Evolutionary conservation across 768 basidiomycete species (phyloP).

Genomic region (Pleurotus cornucopiae): DNA sequence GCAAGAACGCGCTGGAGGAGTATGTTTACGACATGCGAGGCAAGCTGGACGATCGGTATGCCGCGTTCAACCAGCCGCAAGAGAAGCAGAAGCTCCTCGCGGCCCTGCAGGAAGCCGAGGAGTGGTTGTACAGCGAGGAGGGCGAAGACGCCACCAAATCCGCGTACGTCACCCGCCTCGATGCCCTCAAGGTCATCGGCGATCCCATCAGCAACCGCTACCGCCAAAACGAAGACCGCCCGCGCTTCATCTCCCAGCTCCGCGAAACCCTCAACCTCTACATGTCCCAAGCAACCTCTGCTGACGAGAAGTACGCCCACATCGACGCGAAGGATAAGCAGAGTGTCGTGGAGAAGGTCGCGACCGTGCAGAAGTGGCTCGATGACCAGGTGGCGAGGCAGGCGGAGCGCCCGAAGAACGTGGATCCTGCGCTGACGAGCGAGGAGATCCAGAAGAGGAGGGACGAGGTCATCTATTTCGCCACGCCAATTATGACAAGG

Average conservation of each 20-base stretch:
- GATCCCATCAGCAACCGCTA: slow-evolving; percentile 84
- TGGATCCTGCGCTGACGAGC: slow-evolving; percentile 76
- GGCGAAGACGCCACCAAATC: slow-evolving; percentile 95
- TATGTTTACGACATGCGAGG: slow-evolving; percentile 94
- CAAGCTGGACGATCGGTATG: slow-evolving; percentile 89
- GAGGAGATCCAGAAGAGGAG: slow-evolving; percentile 86
- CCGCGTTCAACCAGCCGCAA: slow-evolving; percentile 60
- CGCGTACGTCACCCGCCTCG: slow-evolving; percentile 83
- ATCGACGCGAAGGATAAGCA: slow-evolving; percentile 88
- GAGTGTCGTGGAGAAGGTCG: slow-evolving; percentile 83
- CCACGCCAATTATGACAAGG: slow-evolving; percentile 84
- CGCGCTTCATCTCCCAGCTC: slow-evolving; percentile 63
- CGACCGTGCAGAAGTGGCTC: slow-evolving; percentile 90
- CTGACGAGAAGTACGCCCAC: slow-evolving; percentile 85
- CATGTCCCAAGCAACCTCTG: slow-evolving; percentile 74
- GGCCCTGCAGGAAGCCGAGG: slow-evolving; percentile 76
- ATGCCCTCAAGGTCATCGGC: slow-evolving; percentile 78
- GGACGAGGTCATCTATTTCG: slow-evolving; percentile 90
- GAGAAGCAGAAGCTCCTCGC: slow-evolving; percentile 78
- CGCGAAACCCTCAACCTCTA: slow-evolving; percentile 89
- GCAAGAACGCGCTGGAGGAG: slow-evolving; percentile 98
- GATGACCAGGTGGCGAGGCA: slow-evolving; percentile 89
- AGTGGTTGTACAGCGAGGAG: slow-evolving; percentile 98
- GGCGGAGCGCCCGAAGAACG: slow-evolving; percentile 84
- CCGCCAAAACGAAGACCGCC: slow-evolving; percentile 80